These are phyloP conservation scores for Pisolithus microcarpus DNA, from an alignment of 768 basidiomycete genomes.

Conservation along the genomic window DNA sequence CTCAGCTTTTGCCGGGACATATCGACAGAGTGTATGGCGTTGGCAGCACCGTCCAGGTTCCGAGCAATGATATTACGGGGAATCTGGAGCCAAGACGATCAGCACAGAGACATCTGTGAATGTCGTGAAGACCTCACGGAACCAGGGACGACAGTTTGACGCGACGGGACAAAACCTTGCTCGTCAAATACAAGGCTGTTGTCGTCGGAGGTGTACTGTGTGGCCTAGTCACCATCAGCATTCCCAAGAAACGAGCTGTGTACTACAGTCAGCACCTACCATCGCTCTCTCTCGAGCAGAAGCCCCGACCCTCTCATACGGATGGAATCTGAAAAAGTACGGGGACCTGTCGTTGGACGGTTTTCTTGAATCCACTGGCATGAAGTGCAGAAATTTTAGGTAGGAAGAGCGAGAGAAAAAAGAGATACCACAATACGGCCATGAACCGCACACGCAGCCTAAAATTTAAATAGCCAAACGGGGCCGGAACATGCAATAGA, in stretches of 20 bases:
- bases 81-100: too few species aligned
- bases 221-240: not conserved
- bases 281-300: slow-evolving; percentile 4
- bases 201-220: not conserved
- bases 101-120: not conserved
- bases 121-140: not conserved
- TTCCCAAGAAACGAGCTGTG: too few species aligned
- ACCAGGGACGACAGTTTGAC: not conserved
- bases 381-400: not conserved
- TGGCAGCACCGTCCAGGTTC: too few species aligned
- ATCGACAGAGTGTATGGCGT: too few species aligned
- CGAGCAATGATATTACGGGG: too few species aligned
- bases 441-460: not conserved
- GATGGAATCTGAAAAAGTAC: slow-evolving; percentile 8
- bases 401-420: not conserved
- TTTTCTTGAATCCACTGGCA: not conserved
- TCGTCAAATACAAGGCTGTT: not conserved
- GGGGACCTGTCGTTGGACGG: slow-evolving; percentile 5
- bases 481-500: not conserved
- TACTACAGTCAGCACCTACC: not conserved
- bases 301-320: slow-evolving; percentile 5
- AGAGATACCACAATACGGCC: not conserved
- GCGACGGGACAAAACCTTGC: not conserved
- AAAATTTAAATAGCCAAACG: not conserved
- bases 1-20: too few species aligned